Evolutionary conservation across 2,329 filamentous ascomycete genomes (phyloP), one percentile per base, ranked within the genome.

Genomic region (Fusarium dlaminii): DNA sequence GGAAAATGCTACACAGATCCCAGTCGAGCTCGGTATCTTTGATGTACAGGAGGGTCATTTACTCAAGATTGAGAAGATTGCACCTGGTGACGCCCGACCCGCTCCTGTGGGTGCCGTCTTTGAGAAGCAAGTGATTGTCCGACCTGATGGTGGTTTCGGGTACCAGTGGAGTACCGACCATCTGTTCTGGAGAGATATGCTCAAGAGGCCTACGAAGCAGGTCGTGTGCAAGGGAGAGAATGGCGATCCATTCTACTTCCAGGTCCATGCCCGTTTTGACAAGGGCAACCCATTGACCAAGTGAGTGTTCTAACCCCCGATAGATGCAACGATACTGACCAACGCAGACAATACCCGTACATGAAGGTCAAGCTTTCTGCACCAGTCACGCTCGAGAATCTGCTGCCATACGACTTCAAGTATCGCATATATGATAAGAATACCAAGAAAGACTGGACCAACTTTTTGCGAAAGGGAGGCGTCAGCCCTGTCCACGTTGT

Each of bases 381-480:
- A 1, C 96, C 97, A 0, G 90, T 99, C 20, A 96, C 98, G 56
- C 88, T 99, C 9, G 96, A 99, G 82, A 99, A 99, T 75, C 85
- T 99, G 48, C 85, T 99, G 42, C 96, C 96, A 0, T 98, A 96
- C 80, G 96, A 99, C 83, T 99, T 99, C 90, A 98, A 99, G 83
- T 99, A 99, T 82, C 91, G 96, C 63, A 98, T 99, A 63, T 99
- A 98, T 80, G 96, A 99, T 85, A 98, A 97, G 85, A 97, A 98
- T 81, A 98, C 95, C 0, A 97, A 96, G 86, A 98, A 97, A 81
- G 96, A 99, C 81, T 99, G 96, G 96, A 97, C 94, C 9, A 99
- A 99, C 81, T 99, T 99, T 84, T 85, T 99, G 52, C 91, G 96
- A 65, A 98, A 98, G 82, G 96, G 97, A 32, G 97, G 97, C 20